Base-by-base conservation (phyloP, 345 rosid species). In the Hibiscus tridactylites region DNA sequence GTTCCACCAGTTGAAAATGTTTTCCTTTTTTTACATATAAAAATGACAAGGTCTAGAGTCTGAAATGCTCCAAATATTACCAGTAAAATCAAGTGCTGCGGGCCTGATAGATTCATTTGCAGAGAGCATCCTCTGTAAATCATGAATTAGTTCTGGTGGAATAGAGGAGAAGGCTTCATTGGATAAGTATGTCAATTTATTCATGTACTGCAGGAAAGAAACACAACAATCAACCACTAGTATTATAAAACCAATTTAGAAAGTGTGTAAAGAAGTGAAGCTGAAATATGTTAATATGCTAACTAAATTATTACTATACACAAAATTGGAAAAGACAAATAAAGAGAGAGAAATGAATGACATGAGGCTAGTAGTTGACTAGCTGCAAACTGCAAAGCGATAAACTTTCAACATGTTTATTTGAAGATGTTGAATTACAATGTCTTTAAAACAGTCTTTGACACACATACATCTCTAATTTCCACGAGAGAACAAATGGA, bases 61-160 rank as follows among this genome's bases (percentile, higher is more conserved):
- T 50, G 54, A 50, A 50, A 79, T 52, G 24, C 63, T 72, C 63
- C 61, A 50, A 50, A 17, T 70, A 62, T 66, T 75, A 92, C 99
- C 96, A 76, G 99, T 95, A 81, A 95, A 95, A 80, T 92, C 93
- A 81, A 90, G 17, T 60, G 97, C 97, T 6, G 96, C 82, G 44
- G 91, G 99, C 88, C 99, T 88, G 68, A 73, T 80, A 75, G 97
- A 84, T 75, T 89, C 97, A 72, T 90, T 92, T 74, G 76, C 74
- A 62, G 97, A 92, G 50, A 92, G 90, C 99, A 95, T 95, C 82
- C 90, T 83, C 81, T 88, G 97, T 81, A 95, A 82, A 73, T 95
- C 97, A 61, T 96, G 84, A 72, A 89, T 85, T 78, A 95, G 78
- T 73, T 95, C 99, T 74, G 86, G 68, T 65, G 97, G 97, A 73